Base-by-base conservation (phyloP, 805 yeast species). In the Cephaloascus albidus region DNA sequence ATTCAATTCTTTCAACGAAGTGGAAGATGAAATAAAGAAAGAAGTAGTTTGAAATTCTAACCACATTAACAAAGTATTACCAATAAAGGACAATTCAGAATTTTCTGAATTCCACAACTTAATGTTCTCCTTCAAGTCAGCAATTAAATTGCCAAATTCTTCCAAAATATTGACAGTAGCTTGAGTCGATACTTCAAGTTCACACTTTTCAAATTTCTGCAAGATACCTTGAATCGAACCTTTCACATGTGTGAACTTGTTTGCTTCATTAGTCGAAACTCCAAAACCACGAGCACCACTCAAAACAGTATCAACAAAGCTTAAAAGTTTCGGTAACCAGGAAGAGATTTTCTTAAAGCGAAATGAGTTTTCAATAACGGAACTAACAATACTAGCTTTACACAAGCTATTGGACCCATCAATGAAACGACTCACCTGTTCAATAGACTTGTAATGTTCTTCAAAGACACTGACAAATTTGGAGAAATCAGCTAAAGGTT, bases 11-110 rank as follows among this genome's bases (percentile, higher is more conserved):
- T 45, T 30, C 17, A 57, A 33, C 3, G 61, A 50, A 1, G 61
- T 54, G 4, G 57, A 49, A 1, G 60, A 45, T 36, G 50, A 45
- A n/a, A 58, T 43, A 19, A 40, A 49, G 3, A 53, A 49, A 4
- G 37, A 33, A 26, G 46, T 42, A 2, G 47, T 34, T 38, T 51
- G 52, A 3, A 43, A 35, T 0, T 48, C 23, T 5, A 76, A 49
- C 83, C 85, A 80, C 3, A 61, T 52, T 14, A 65, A 40, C 0
- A 81, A 51, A 32, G 68, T 57, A 23, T 72, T 71, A 35, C 69
- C 74, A 28, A 78, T 53, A 52, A 78, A 82, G 1, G 67, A 52
- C 15, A 62, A 53, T 0, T 46, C 42, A 1, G 53, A 33, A 40
- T 68, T 57, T 0, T 23, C 28, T 23, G 28, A 23, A 12, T 23